Evolutionary conservation across 345 rosid genomes (phyloP).

Genomic region (Conringia planisiliqua): DNA sequence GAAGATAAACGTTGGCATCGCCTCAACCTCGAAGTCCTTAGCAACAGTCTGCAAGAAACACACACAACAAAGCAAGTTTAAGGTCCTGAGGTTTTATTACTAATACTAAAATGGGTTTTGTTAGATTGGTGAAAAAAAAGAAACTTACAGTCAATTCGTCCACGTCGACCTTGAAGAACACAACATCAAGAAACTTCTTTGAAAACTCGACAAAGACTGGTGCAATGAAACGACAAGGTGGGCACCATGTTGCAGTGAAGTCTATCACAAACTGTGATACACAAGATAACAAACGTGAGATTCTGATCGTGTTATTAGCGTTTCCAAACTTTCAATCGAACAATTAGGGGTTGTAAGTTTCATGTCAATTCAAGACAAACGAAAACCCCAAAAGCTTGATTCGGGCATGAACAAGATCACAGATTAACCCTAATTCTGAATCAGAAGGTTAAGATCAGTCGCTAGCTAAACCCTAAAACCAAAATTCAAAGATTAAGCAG

Average conservation of each 20-base stretch:
- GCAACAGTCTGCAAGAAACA: constrained; percentile 52
- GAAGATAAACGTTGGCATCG: constrained; percentile 73
- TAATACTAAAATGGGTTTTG: background rate
- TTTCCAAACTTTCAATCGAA: background rate
- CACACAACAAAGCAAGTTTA: background rate
- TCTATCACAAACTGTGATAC: constrained; percentile 61
- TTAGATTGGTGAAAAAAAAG: background rate
- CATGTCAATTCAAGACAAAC: background rate
- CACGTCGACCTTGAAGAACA: constrained; percentile 72
- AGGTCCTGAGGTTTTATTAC: no score
- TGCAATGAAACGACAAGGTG: constrained; percentile 65
- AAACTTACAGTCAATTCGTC: constrained; percentile 52
- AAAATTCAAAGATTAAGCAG: background rate
- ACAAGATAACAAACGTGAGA: no score
- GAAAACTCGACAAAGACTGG: constrained; percentile 59
- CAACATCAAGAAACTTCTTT: constrained; percentile 40
- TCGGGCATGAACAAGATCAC: background rate
- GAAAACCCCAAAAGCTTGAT: background rate
- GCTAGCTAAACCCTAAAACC: no score
- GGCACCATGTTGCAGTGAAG: constrained; percentile 74
- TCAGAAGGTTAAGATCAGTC: background rate
- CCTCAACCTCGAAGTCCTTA: constrained; percentile 54
- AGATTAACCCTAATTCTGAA: background rate
- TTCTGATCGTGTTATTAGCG: background rate
- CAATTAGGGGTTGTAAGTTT: background rate